Evolutionary conservation across 2,329 filamentous ascomycete species (phyloP), one percentile per base, ranked within the genome.

Genomic region (Cladosporium colombiae): DNA sequence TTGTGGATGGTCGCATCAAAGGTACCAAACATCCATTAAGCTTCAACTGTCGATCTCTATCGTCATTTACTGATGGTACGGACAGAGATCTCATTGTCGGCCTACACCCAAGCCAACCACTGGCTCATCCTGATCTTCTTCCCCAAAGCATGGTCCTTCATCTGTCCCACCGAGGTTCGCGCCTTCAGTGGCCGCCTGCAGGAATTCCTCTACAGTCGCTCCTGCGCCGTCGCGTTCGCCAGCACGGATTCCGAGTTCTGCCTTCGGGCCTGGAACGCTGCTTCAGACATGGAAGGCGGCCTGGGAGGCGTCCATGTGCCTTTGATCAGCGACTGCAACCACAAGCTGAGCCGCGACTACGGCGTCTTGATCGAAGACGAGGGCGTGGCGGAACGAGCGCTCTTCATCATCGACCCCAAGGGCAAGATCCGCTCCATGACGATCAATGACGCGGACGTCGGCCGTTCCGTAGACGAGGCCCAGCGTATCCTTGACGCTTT

Each of bases 141-240:
- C 76, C 87, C 87, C 65, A 86, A 88, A 79, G 87, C 88, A 72
- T 89, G 87, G 83, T 88, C 86, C 70, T 89, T 89, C 71, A 86
- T 89, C 74, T 89, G 87, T 80, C 85, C 86, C 31, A 87, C 85
- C 74, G 85, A 89, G 78, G 88, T 89, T 78, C 84, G 87, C 73
- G 86, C 87, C 73, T 89, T 85, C 80, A 86, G 84, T 76, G 84
- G 88, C 65, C 84, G 85, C 63, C 81, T 85, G n/a, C 75, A 83
- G 64, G 84, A 87, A 71, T 89, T 89, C 78, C 68, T 75, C 52
- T 79, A 80, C 67, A 81, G 80, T 66, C 85, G 88, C 74, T 84
- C 85, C 75, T 86, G 86, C 68, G 78, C 82, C 65, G 85, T 89
- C 64, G 82, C 87, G 66, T 88, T 86, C 72, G 79, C 86, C 64